Conservation (phyloP, 805 yeast species). For the Maudiozyma turicensis region DNA sequence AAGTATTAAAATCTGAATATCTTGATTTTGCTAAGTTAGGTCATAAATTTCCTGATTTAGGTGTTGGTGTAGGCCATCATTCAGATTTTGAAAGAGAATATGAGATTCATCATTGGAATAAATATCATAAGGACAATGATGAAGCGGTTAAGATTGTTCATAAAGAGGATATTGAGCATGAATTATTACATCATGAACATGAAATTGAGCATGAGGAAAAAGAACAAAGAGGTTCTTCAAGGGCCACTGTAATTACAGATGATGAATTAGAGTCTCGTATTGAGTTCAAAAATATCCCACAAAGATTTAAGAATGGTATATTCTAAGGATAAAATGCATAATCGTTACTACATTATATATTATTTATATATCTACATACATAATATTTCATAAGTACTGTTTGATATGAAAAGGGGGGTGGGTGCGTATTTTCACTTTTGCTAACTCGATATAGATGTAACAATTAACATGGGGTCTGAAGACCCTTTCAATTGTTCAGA, state of each 20-base stretch:
- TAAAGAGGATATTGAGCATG: constrained; percentile 83
- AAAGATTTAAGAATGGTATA: constrained; percentile 27
- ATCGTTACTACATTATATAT: not conserved
- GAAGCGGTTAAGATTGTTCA: constrained; percentile 77
- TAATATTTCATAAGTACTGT: not conserved
- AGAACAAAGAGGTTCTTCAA: constrained; percentile 29
- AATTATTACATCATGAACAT: constrained; percentile 73
- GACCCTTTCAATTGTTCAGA: no score
- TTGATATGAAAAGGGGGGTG: no score
- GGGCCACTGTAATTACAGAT: constrained; percentile 30
- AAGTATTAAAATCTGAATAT: constrained; percentile 63
- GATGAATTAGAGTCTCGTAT: constrained; percentile 34
- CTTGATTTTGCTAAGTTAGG: constrained; percentile 48
- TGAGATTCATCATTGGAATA: constrained; percentile 90
- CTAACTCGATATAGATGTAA: no score
- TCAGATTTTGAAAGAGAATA: constrained; percentile 89
- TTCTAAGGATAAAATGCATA: constrained; percentile 5
- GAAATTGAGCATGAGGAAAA: constrained; percentile 56
- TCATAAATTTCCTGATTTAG: constrained; percentile 79
- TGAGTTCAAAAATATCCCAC: constrained; percentile 30
- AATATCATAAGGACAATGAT: constrained; percentile 65
- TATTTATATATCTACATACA: not conserved
- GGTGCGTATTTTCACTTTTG: no score
- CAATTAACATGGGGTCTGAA: no score
- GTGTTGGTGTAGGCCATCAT: constrained; percentile 90